Percentiles rank a stretch among this genome's conserved stretches.
These are phyloP conservation scores for Afroboletus lepidellus DNA, from an alignment of 1,284 basidiomycete genomes.

Conservation along the genomic window DNA sequence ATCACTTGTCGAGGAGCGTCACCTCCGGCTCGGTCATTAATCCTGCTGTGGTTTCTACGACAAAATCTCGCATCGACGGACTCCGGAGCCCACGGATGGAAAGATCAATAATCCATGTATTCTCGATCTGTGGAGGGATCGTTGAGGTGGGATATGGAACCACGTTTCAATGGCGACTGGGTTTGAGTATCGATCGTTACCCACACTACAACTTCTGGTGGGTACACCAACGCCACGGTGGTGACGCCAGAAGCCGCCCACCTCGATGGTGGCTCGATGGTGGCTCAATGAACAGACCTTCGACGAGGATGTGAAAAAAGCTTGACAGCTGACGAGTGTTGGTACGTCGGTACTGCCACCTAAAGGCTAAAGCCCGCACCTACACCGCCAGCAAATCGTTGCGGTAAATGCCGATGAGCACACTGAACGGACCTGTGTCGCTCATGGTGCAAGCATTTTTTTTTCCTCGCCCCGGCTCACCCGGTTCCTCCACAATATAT, in stretches of 20 bases:
- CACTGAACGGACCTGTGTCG: neutral
- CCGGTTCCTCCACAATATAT: neutral
- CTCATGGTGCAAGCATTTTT: neutral
- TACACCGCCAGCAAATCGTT: neutral
- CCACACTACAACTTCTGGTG: neutral
- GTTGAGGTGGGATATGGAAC: neutral
- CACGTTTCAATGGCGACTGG: neutral
- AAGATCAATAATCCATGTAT: neutral
- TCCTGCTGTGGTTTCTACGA: conserved; percentile 4
- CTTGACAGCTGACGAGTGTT: neutral
- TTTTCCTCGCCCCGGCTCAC: neutral
- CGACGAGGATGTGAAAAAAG: neutral
- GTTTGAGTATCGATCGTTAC: neutral
- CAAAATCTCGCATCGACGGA: neutral
- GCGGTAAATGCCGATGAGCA: neutral
- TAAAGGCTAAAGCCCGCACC: neutral
- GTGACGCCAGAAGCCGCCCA: conserved; percentile 1
- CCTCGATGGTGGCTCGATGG: no score
- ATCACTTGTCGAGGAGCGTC: neutral
- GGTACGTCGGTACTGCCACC: conserved; percentile 1
- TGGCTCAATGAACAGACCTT: neutral
- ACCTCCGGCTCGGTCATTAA: neutral
- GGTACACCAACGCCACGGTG: neutral
- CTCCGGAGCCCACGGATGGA: neutral
- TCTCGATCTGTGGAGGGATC: conserved; percentile 5